Evolutionary conservation across 805 yeast genomes (phyloP).

Genomic region (Teunomyces lycoperdinae): DNA sequence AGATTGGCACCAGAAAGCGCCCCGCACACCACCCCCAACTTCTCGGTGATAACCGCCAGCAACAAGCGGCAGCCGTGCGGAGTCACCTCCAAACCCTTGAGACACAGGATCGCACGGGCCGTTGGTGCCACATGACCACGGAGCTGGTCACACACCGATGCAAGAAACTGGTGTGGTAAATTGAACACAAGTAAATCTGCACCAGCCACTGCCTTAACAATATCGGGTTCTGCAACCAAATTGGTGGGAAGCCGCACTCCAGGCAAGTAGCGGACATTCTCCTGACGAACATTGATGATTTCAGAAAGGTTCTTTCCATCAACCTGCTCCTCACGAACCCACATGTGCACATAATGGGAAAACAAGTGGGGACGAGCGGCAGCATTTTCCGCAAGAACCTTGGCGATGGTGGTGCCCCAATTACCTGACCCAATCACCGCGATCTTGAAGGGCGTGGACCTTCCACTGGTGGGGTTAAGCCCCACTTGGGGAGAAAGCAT

Average conservation of each 20-base stretch:
- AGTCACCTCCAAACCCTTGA: conserved; percentile 45
- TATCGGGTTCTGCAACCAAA: conserved; percentile 39
- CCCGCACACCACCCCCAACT: conserved; percentile 43
- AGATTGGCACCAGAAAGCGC: conserved; percentile 49
- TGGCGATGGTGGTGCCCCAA: conserved; percentile 50
- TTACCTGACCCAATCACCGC: conserved; percentile 46
- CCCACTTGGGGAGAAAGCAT: conserved; percentile 20
- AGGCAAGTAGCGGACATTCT: conserved; percentile 45
- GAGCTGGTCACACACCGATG: conserved; percentile 36
- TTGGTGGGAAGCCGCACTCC: conserved; percentile 41
- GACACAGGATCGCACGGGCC: conserved; percentile 44
- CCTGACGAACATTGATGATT: conserved; percentile 42
- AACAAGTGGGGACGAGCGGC: conserved; percentile 37
- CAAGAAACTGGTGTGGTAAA: conserved; percentile 46
- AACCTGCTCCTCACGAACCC: conserved; percentile 44
- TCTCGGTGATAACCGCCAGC: conserved; percentile 42
- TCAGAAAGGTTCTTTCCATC: conserved; percentile 42
- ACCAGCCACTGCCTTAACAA: conserved; percentile 35
- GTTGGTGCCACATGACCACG: conserved; percentile 36
- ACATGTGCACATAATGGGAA: conserved; percentile 39
- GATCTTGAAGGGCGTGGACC: conserved; percentile 28
- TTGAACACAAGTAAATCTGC: conserved; percentile 45
- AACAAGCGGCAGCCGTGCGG: conserved; percentile 44
- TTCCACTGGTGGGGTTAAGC: conserved; percentile 4
- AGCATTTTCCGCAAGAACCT: conserved; percentile 44